Evolutionary conservation across 73 alveolate genomes (phyloP).

Genomic region (Paramecium pentaurelia): DNA sequence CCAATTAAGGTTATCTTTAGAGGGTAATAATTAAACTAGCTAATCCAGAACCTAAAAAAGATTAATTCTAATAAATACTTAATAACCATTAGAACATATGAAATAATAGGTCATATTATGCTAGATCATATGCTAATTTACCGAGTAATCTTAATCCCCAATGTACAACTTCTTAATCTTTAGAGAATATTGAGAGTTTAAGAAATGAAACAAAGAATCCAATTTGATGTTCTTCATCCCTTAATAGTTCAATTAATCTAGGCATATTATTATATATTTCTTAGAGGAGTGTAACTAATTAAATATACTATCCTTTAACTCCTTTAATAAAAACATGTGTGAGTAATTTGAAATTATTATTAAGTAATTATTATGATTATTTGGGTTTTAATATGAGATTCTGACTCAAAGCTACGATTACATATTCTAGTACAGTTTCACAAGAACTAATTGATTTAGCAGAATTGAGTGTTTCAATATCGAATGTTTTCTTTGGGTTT

Average conservation of each 20-base stretch:
- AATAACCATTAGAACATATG: conserved; percentile 15
- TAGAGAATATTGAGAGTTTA: background rate
- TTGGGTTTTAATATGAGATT: background rate
- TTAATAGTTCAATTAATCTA: background rate
- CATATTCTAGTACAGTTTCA: background rate
- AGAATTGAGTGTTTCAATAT: conserved; percentile 11
- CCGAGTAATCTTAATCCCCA: conserved; percentile 43
- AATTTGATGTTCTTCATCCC: conserved; percentile 17
- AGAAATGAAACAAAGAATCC: background rate
- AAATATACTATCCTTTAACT: background rate
- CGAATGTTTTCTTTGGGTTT: background rate
- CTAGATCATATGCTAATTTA: background rate
- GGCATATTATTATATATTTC: conserved; percentile 34
- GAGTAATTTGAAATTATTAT: background rate
- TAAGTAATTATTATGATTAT: background rate
- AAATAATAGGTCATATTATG: conserved; percentile 4
- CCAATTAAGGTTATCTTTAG: background rate
- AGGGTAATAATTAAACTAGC: background rate
- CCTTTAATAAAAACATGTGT: conserved; percentile 30
- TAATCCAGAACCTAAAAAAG: background rate
- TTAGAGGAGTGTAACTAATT: background rate
- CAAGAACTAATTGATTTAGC: background rate
- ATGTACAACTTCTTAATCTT: background rate
- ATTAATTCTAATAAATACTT: background rate
- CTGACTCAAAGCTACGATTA: conserved; percentile 5